Conservation (phyloP, 306 rosid genomes). For the Astragalus membranaceus region DNA sequence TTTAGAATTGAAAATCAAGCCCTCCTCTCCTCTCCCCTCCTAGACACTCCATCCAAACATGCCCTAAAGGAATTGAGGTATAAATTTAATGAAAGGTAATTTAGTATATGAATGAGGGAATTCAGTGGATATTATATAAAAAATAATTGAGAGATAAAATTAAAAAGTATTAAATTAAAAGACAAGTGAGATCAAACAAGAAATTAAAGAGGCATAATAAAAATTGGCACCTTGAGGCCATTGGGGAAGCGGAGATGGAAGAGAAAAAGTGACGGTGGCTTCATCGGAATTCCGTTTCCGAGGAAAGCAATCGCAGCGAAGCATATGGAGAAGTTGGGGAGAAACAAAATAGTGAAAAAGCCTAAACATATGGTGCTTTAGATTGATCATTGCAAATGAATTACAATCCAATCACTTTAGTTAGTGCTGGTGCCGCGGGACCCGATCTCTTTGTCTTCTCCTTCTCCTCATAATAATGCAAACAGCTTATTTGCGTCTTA, state of each 20-base stretch:
- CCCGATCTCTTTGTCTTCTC: too few species aligned
- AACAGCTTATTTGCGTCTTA: too few species aligned
- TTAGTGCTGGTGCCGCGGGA: too few species aligned
- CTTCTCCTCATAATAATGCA: too few species aligned
- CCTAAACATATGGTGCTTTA: background rate
- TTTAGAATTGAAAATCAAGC: too few species aligned
- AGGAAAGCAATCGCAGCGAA: conserved; percentile 22
- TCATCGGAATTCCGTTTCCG: conserved; percentile 19
- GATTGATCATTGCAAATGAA: background rate
- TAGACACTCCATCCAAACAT: too few species aligned
- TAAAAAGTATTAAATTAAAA: background rate
- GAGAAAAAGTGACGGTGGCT: conserved; percentile 28
- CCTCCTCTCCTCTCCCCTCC: too few species aligned
- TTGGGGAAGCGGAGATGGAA: conserved; percentile 47
- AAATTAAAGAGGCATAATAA: too few species aligned
- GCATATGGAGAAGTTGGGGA: conserved; percentile 1
- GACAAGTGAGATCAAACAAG: too few species aligned
- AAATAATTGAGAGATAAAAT: background rate
- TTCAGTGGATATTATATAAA: background rate
- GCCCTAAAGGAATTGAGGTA: too few species aligned
- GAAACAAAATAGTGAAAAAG: background rate
- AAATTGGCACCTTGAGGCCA: conserved; percentile 58
- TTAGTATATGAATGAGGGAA: background rate
- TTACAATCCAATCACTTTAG: too few species aligned
- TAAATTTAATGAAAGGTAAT: background rate